A percentile compares a stretch with the other conserved stretches of the same genome.
Evolutionary conservation across 1,284 basidiomycete genomes (phyloP).

Genomic region (Peniophora sp.): DNA sequence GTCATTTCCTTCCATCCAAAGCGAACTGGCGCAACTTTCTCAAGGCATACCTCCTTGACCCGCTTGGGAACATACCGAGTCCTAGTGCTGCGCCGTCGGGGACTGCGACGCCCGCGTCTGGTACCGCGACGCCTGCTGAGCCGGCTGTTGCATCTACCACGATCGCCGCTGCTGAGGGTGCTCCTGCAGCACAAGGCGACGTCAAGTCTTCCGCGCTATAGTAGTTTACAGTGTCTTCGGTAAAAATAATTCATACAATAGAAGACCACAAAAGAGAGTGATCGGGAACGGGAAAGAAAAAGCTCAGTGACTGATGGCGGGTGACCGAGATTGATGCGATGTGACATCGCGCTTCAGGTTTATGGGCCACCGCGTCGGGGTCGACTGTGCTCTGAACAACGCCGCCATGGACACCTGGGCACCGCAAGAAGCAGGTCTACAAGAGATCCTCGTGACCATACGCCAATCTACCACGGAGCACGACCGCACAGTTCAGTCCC

Average conservation of each 20-base stretch:
- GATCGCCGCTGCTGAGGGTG: neutral
- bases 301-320: neutral
- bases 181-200: neutral
- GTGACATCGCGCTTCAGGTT: no score
- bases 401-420: conserved; percentile 56
- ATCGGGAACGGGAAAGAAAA: neutral
- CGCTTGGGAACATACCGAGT: conserved; percentile 24
- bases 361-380: no score
- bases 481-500: conserved; percentile 57
- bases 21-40: conserved; percentile 70
- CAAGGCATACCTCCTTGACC: conserved; percentile 38
- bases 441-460: conserved; percentile 82
- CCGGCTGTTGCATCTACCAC: neutral
- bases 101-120: conserved; percentile 23
- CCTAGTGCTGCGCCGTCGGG: conserved; percentile 25
- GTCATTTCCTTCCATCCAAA: conserved; percentile 75
- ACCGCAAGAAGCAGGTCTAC: conserved; percentile 69
- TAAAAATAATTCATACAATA: neutral
- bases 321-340: no score
- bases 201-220: neutral
- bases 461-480: conserved; percentile 74
- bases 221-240: neutral
- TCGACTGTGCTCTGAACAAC: no score
- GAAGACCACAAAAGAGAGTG: neutral
- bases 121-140: neutral